Conservation (phyloP, 202 grass and related monocot genomes). For the Carex arenaria region DNA sequence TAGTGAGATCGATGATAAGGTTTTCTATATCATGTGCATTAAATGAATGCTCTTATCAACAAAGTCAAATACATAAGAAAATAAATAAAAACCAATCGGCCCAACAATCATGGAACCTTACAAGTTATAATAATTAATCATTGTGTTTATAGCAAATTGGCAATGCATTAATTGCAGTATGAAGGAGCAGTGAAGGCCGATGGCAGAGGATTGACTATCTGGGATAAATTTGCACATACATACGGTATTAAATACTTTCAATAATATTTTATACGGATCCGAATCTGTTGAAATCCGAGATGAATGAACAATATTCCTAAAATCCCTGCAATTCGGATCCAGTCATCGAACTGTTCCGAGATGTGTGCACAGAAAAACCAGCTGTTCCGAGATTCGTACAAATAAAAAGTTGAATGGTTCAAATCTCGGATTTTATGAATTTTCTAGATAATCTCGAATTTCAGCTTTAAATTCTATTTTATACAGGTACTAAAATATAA, state of each 20-base stretch:
- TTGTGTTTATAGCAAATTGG: not conserved
- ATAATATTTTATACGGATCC: too few relatives aligned
- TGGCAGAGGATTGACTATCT: constrained; percentile 75
- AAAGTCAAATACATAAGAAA: not conserved
- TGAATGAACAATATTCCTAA: too few relatives aligned
- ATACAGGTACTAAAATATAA: not conserved
- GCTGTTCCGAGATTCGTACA: too few relatives aligned
- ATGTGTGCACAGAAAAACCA: too few relatives aligned
- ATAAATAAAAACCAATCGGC: not conserved
- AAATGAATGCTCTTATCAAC: not conserved
- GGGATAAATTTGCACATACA: constrained; percentile 83
- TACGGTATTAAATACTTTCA: constrained; percentile 55
- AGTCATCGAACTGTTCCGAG: too few relatives aligned
- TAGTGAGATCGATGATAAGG: too few relatives aligned
- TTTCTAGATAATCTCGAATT: too few relatives aligned
- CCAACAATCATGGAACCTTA: not conserved
- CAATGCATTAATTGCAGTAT: constrained; percentile 39
- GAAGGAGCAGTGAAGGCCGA: constrained; percentile 77
- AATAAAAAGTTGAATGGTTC: too few relatives aligned
- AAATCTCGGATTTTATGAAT: too few relatives aligned
- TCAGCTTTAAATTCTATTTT: too few relatives aligned
- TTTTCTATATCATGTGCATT: not conserved
- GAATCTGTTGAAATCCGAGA: too few relatives aligned
- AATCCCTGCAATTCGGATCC: too few relatives aligned
- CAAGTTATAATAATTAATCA: not conserved